These are phyloP conservation scores for Cryoendolithus antarcticus DNA, from an alignment of 2,329 filamentous ascomycete genomes.

Conservation along the genomic window DNA sequence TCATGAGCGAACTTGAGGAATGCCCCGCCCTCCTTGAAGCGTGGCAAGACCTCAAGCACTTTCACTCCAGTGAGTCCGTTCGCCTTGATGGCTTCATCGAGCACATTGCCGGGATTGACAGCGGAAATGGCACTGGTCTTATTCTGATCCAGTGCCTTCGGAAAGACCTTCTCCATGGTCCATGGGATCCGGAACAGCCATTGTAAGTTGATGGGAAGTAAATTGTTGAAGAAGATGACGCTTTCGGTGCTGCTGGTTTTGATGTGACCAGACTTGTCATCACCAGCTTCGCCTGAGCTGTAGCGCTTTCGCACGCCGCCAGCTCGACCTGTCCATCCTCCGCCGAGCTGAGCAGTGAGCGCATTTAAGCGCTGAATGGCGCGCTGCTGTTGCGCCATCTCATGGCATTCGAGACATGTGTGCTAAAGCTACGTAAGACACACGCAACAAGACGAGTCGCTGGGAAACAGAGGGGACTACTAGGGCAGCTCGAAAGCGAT, in stretches of 20 bases:
- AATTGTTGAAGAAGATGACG: constrained; percentile 81
- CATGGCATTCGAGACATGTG: too few species aligned
- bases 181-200: constrained; percentile 46
- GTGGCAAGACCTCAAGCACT: constrained; percentile 69
- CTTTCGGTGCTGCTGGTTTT: constrained; percentile 62
- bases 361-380: constrained; percentile 6
- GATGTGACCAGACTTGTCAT: constrained; percentile 70
- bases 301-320: constrained; percentile 10
- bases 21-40: constrained; percentile 81
- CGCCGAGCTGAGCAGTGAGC: constrained; percentile 3
- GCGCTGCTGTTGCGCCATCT: constrained; percentile 1
- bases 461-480: too few species aligned
- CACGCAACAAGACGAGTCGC: too few species aligned
- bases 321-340: not conserved
- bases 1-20: constrained; percentile 73
- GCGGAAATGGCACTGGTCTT: constrained; percentile 39
- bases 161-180: constrained; percentile 29
- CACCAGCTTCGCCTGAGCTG: constrained; percentile 36
- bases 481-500: too few species aligned
- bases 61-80: constrained; percentile 36
- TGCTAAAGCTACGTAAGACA: too few species aligned
- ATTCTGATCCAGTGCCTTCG: constrained; percentile 39
- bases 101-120: constrained; percentile 43
- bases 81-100: constrained; percentile 29
- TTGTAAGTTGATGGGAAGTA: constrained; percentile 69